Conservation (phyloP, 352 stramenopile species). For the Pythium myriotylum region DNA sequence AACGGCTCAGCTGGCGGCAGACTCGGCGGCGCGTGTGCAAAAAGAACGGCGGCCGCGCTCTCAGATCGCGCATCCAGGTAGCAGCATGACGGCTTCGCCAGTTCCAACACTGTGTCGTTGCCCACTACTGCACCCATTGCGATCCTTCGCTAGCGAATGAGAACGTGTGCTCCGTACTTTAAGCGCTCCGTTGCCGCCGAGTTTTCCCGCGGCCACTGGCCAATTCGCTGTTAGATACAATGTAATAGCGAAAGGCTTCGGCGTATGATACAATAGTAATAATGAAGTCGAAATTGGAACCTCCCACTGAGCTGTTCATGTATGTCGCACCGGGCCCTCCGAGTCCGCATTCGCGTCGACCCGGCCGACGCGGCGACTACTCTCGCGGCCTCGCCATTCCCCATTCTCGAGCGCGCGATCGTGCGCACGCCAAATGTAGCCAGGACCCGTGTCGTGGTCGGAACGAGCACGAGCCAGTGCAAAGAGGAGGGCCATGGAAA, state of each 20-base stretch:
- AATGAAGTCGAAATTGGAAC: slow-evolving; percentile 25
- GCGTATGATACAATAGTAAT: slow-evolving; percentile 28
- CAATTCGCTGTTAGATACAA: neutral
- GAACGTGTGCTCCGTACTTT: neutral
- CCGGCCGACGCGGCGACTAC: neutral
- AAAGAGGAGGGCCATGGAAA: slow-evolving; percentile 18
- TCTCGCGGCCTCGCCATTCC: neutral
- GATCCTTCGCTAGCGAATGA: neutral
- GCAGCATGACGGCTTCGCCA: slow-evolving; percentile 1
- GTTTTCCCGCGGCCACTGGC: neutral
- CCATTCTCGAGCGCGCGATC: slow-evolving; percentile 5
- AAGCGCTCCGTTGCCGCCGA: neutral
- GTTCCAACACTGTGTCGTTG: slow-evolving; percentile 7
- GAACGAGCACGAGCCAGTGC: slow-evolving; percentile 16
- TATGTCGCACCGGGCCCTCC: neutral
- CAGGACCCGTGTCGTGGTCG: neutral
- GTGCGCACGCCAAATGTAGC: neutral
- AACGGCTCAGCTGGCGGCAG: neutral
- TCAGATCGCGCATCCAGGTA: neutral
- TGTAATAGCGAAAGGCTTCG: slow-evolving; percentile 9
- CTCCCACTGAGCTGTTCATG: neutral
- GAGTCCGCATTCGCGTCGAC: slow-evolving; percentile 9
- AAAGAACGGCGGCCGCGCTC: neutral
- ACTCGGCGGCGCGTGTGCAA: neutral
- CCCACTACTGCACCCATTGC: neutral